Conservation (phyloP, 164 flowering plant genomes). For the Tinospora cordifolia region DNA sequence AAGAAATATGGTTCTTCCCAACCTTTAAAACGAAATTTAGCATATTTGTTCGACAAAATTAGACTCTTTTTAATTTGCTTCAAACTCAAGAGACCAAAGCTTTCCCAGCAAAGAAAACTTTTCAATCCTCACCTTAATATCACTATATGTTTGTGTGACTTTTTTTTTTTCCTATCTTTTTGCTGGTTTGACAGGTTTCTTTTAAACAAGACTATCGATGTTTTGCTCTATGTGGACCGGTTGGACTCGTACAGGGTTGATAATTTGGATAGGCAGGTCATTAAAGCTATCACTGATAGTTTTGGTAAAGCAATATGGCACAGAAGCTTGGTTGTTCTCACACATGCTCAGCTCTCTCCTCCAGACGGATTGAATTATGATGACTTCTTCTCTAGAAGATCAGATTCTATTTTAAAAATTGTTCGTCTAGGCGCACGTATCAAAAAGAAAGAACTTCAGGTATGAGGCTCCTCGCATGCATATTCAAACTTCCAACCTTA, state of each 20-base stretch:
- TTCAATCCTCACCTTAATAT: too few relatives aligned
- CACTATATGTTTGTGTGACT: not conserved
- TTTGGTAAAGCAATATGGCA: slow-evolving; percentile 93
- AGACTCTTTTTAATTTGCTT: too few relatives aligned
- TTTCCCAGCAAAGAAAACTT: too few relatives aligned
- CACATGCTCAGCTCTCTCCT: slow-evolving; percentile 92
- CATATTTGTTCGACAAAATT: too few relatives aligned
- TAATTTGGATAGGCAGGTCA: slow-evolving; percentile 77
- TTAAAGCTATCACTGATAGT: slow-evolving; percentile 70
- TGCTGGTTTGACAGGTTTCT: slow-evolving; percentile 57
- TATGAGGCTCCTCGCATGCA: slow-evolving; percentile 12
- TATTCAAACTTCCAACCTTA: not conserved
- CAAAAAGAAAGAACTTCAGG: slow-evolving; percentile 47
- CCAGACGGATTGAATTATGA: slow-evolving; percentile 86
- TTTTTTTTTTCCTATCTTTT: not conserved
- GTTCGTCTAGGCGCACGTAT: slow-evolving; percentile 58
- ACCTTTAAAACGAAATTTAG: too few relatives aligned
- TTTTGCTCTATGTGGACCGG: slow-evolving; percentile 90
- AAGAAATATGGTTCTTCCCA: too few relatives aligned
- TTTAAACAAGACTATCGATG: slow-evolving; percentile 86
- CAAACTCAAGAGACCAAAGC: too few relatives aligned
- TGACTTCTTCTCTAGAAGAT: slow-evolving; percentile 63
- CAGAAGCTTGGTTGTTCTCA: slow-evolving; percentile 69
- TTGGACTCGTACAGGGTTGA: slow-evolving; percentile 92
- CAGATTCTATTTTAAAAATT: slow-evolving; percentile 69